Conservation (phyloP, 768 basidiomycete species). For the Russula abietina region DNA sequence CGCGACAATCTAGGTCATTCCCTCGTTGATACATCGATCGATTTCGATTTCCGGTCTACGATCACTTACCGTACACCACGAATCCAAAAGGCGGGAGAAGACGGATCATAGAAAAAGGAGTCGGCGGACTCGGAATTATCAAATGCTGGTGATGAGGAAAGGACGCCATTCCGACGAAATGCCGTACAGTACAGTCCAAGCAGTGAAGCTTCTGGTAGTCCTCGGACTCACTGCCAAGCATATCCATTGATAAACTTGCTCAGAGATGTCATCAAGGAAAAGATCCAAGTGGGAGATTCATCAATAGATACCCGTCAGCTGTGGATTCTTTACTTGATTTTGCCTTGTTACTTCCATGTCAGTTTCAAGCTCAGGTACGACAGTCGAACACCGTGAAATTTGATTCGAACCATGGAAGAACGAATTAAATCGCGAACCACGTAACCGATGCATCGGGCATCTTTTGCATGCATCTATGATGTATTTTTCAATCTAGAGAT, state of each 20-base stretch:
- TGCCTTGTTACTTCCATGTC: too few species aligned
- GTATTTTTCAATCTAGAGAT: slow-evolving; percentile 8
- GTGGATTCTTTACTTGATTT: too few species aligned
- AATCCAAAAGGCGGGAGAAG: background rate
- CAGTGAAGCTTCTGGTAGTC: slow-evolving; percentile 47
- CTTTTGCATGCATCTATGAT: background rate
- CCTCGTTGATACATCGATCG: background rate
- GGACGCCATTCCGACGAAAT: slow-evolving; percentile 48
- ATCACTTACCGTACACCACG: too few species aligned
- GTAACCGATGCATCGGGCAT: background rate
- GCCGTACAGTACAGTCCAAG: slow-evolving; percentile 60
- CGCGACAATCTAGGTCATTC: slow-evolving; percentile 46
- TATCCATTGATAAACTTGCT: slow-evolving; percentile 48
- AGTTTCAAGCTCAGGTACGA: background rate
- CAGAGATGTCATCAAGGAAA: background rate
- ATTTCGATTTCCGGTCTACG: background rate
- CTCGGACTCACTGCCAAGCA: slow-evolving; percentile 35
- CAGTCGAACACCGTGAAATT: background rate
- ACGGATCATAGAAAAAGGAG: slow-evolving; percentile 13
- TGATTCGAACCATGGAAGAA: slow-evolving; percentile 3
- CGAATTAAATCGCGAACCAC: background rate
- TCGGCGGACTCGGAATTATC: slow-evolving; percentile 15
- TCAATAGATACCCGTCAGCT: background rate
- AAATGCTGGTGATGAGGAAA: slow-evolving; percentile 1
- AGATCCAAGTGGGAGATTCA: background rate